Evolutionary conservation across 768 basidiomycete species (phyloP).

Genomic region (Lactifluus volemus): DNA sequence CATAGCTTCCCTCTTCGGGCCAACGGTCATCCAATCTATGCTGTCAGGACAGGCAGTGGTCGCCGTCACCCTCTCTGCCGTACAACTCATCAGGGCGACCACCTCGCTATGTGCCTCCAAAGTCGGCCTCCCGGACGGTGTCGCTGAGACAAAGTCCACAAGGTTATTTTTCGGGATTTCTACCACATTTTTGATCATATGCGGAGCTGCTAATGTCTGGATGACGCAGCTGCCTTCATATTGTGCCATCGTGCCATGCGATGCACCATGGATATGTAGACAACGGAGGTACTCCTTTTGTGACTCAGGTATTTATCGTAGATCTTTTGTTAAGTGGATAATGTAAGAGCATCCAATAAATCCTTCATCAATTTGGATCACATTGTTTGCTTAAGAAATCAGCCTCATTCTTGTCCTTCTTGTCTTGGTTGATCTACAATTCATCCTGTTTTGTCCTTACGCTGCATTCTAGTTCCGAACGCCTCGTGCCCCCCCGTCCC

Average conservation of each 20-base stretch:
- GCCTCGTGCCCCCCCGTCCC: too few relatives aligned
- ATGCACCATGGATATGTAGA: constrained; percentile 25
- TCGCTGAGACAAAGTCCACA: constrained; percentile 59
- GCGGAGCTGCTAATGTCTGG: constrained; percentile 46
- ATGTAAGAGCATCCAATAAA: too few relatives aligned
- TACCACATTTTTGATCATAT: constrained; percentile 51
- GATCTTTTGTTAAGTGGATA: too few relatives aligned
- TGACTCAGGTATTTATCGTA: too few relatives aligned
- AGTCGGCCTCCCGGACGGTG: constrained; percentile 26
- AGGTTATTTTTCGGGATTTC: constrained; percentile 68
- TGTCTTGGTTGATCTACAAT: too few relatives aligned
- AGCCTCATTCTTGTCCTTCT: too few relatives aligned
- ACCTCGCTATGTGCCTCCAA: constrained; percentile 39
- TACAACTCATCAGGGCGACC: constrained; percentile 61
- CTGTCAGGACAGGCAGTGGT: constrained; percentile 84
- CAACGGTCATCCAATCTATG: constrained; percentile 59
- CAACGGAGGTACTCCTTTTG: too few relatives aligned
- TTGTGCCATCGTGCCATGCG: constrained; percentile 40
- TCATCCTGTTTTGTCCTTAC: too few relatives aligned
- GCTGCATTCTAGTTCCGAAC: too few relatives aligned
- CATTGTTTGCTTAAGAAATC: too few relatives aligned
- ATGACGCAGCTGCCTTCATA: constrained; percentile 54
- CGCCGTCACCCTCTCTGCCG: constrained; percentile 69
- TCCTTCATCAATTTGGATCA: too few relatives aligned
- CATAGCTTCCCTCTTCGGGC: constrained; percentile 75